Conservation (phyloP, 306 rosid genomes). For the Malus sylvestris region DNA sequence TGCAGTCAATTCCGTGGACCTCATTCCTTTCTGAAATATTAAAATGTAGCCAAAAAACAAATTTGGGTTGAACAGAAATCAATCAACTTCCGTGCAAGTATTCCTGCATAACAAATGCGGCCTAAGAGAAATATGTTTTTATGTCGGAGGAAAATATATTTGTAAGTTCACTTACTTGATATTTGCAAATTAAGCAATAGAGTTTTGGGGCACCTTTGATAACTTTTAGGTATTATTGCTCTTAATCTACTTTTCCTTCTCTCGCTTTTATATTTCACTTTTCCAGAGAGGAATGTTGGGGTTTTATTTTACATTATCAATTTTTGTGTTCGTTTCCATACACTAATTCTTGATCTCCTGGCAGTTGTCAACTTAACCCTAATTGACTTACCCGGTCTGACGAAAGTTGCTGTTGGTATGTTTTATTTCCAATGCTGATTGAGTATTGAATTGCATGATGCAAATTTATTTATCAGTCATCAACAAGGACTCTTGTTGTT, state of each 20-base stretch:
- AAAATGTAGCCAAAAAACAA: too few species aligned
- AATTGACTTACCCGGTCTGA: conserved; percentile 91
- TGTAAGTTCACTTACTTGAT: neutral
- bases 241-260: neutral
- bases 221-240: neutral
- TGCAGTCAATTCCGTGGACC: too few species aligned
- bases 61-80: too few species aligned
- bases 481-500: neutral
- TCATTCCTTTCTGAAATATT: too few species aligned
- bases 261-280: neutral
- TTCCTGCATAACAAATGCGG: too few species aligned
- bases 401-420: conserved; percentile 94
- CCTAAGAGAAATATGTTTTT: neutral
- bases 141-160: too few species aligned
- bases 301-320: neutral
- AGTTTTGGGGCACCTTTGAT: neutral
- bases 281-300: neutral
- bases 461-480: conserved; percentile 1
- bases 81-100: too few species aligned
- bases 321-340: neutral
- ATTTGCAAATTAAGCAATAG: neutral
- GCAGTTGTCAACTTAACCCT: conserved; percentile 97
- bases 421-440: conserved; percentile 4
- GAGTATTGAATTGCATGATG: neutral
- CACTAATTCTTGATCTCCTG: conserved; percentile 17